Evolutionary conservation across 208 protist species (phyloP).

Genomic region (Leishmania mexicana): DNA sequence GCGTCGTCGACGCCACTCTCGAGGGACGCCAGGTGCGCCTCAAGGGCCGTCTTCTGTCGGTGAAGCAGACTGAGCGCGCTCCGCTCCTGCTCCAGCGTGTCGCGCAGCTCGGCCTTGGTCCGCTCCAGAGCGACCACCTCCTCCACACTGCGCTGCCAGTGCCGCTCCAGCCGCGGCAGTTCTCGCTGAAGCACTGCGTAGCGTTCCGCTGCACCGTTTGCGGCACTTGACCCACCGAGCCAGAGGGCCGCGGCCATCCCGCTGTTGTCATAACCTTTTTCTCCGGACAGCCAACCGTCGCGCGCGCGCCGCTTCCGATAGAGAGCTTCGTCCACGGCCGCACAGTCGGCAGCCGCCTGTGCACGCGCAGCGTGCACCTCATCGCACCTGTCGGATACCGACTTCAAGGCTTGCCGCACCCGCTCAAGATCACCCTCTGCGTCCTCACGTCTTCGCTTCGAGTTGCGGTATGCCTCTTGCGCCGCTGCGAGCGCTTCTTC

Average conservation of each 20-base stretch:
- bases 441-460: background rate
- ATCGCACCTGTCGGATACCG: conserved; percentile 6
- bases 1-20: background rate
- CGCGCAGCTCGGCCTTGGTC: background rate
- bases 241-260: too few species aligned
- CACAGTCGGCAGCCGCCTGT: conserved; percentile 5
- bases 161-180: conserved; percentile 12
- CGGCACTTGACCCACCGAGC: background rate
- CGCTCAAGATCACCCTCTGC: background rate
- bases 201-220: background rate
- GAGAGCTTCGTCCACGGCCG: conserved; percentile 7
- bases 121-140: conserved; percentile 9
- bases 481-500: conserved; percentile 11
- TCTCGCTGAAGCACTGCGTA: background rate
- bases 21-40: conserved; percentile 12
- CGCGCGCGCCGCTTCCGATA: background rate
- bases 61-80: conserved; percentile 6
- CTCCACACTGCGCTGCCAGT: conserved; percentile 5
- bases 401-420: background rate
- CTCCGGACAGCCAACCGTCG: background rate
- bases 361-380: conserved; percentile 10
- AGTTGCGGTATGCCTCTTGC: background rate
- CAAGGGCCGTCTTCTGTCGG: conserved; percentile 8
- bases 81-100: background rate
- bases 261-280: background rate